These are phyloP conservation scores for Malassezia pachydermatis DNA, from an alignment of 1,284 basidiomycete species.

Conservation along the genomic window DNA sequence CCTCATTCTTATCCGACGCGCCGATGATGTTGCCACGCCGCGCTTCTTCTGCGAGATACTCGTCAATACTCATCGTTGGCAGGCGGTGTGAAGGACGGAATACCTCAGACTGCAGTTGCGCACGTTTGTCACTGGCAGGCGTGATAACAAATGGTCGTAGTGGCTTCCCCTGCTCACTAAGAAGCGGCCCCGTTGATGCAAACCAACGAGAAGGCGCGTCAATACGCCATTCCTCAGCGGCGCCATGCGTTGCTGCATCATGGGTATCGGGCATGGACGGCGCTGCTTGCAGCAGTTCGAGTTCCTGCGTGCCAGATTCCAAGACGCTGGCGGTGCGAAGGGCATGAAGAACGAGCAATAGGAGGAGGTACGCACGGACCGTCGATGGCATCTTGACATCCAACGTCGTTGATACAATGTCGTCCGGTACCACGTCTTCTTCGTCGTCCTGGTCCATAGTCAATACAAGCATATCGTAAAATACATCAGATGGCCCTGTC, in stretches of 20 bases:
- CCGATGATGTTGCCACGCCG: constrained; percentile 74
- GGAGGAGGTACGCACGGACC: constrained; percentile 33
- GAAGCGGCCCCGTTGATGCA: constrained; percentile 23
- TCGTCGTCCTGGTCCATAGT: constrained; percentile 29
- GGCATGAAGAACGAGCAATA: constrained; percentile 33
- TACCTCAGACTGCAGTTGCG: constrained; percentile 64
- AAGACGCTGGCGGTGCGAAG: constrained; percentile 19
- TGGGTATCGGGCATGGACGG: constrained; percentile 11
- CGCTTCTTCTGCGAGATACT: constrained; percentile 79
- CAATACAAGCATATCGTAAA: constrained; percentile 24
- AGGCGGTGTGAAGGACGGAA: constrained; percentile 76
- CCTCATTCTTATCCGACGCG: constrained; percentile 51
- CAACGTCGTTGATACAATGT: constrained; percentile 2
- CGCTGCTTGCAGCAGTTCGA: constrained; percentile 28
- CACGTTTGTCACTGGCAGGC: neutral
- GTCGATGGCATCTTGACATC: constrained; percentile 5
- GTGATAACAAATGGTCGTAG: constrained; percentile 43
- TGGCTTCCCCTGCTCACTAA: constrained; percentile 33
- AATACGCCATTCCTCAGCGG: constrained; percentile 25
- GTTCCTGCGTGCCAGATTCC: constrained; percentile 28
- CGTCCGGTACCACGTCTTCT: constrained; percentile 11
- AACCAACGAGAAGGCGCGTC: constrained; percentile 21
- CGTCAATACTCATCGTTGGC: constrained; percentile 91
- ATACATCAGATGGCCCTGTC: constrained; percentile 19
- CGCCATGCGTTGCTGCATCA: neutral